Percentiles rank a stretch among this genome's conserved stretches.
Conservation (phyloP, 345 rosid genomes). For the Pistacia integerrima region DNA sequence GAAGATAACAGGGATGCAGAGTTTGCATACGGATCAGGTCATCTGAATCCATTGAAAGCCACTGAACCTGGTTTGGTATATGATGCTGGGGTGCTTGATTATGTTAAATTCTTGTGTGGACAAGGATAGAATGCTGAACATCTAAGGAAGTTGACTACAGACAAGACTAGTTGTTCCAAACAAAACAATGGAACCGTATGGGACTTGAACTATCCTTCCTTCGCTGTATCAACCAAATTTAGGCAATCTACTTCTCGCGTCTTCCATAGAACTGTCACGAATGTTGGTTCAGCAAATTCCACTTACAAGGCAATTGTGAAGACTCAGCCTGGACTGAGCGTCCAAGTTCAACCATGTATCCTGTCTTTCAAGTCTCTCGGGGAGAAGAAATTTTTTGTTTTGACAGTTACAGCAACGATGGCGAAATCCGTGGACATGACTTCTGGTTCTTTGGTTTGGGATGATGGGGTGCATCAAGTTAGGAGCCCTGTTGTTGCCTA, state of each 20-base stretch:
- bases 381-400: constrained; percentile 27
- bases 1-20: constrained; percentile 25
- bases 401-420: constrained; percentile 23
- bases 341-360: constrained; percentile 29
- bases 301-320: constrained; percentile 26
- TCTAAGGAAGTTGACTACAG: constrained; percentile 28
- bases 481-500: constrained; percentile 41
- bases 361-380: constrained; percentile 28
- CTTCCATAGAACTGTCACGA: constrained; percentile 34
- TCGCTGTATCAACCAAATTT: constrained; percentile 17
- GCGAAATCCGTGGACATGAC: background rate
- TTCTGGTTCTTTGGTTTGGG: constrained; percentile 40
- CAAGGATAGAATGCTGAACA: constrained; percentile 31
- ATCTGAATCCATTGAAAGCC: constrained; percentile 34
- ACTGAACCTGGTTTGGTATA: constrained; percentile 44
- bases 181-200: constrained; percentile 21
- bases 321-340: constrained; percentile 20
- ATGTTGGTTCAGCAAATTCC: constrained; percentile 33
- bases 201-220: constrained; percentile 49
- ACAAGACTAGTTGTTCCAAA: constrained; percentile 21
- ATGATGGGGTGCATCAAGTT: constrained; percentile 38
- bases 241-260: background rate
- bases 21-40: constrained; percentile 46
- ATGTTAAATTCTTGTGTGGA: constrained; percentile 40
- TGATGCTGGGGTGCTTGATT: constrained; percentile 40